Evolutionary conservation across 257 asterid species (phyloP), one percentile per base, ranked within the genome.

Genomic region (Hygrophila difformis): DNA sequence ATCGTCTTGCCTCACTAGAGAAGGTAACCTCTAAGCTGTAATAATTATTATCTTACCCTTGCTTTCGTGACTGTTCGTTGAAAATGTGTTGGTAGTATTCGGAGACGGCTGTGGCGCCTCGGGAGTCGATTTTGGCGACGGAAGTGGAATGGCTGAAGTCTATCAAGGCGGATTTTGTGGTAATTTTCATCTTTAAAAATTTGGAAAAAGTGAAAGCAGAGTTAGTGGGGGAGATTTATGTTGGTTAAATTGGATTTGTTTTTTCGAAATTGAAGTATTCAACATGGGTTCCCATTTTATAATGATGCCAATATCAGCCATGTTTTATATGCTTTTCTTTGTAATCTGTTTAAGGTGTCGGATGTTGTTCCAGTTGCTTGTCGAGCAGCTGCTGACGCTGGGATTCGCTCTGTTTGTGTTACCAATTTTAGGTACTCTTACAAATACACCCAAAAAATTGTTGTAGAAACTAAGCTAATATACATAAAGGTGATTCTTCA

Each of bases 311-410:
- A n/a, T n/a, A n/a, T n/a, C n/a, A n/a, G n/a, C n/a, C n/a, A n/a
- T 17, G 12, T 23, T 63, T 49, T 7, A 48, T 23, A 15, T 20
- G 23, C 40, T 45, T 63, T n/a, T 17, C 35, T 34, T 14, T 18
- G 34, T 26, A 9, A 35, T 53, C 20, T 20, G 10, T 44, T 11
- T 63, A n/a, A 91, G 98, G 94, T 86, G n/a, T 91, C 98, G 26
- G 98, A 91, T 74, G 98, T 91, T 50, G 96, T 91, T 58, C 98
- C 96, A 44, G 88, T 91, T 62, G 96, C 98, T 51, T 86, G 96
- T 62, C 73, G 98, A 55, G 98, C 96, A 23, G 98, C 98, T 40
- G 96, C 98, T 57, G 93, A 91, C 78, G 96, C 98, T 56, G 98
- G 96, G 39, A 69, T 91, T 61, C 94, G 78, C 48, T 82, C 98